These are phyloP conservation scores for Phoma sp. DNA, from an alignment of 2,329 filamentous ascomycete genomes.

Conservation along the genomic window DNA sequence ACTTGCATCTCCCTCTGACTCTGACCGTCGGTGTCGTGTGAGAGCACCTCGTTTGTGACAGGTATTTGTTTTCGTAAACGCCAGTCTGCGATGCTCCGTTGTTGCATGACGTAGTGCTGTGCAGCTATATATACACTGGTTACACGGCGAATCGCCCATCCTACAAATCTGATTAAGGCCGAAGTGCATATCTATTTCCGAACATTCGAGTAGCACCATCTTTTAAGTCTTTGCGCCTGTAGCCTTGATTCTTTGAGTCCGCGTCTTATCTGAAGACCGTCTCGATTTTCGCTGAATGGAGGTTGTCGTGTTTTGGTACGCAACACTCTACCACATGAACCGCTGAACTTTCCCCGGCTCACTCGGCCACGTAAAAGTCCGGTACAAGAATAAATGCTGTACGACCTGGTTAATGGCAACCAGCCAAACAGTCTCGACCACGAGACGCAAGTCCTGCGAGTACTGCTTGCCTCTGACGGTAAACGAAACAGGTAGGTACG, in stretches of 20 bases:
- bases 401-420: slow-evolving; percentile 68
- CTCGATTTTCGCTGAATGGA: too few relatives aligned
- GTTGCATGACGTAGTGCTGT: slow-evolving; percentile 16
- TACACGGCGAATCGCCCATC: slow-evolving; percentile 14
- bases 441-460: slow-evolving; percentile 52
- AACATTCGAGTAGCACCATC: too few relatives aligned
- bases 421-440: slow-evolving; percentile 74
- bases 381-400: slow-evolving; percentile 73
- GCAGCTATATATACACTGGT: slow-evolving; percentile 25
- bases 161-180: too few relatives aligned
- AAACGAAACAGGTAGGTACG: slow-evolving; percentile 48
- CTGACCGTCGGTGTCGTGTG: not conserved
- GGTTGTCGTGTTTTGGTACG: not conserved
- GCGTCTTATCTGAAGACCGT: too few relatives aligned
- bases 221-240: too few relatives aligned
- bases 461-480: slow-evolving; percentile 5
- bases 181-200: too few relatives aligned
- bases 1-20: not conserved
- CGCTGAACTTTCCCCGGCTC: slow-evolving; percentile 69
- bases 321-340: slow-evolving; percentile 70
- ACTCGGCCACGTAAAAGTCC: slow-evolving; percentile 71
- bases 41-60: not conserved
- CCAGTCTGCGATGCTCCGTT: not conserved
- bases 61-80: not conserved
- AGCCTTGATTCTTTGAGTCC: too few relatives aligned